Percentiles rank a stretch among this genome's conserved stretches.
These are phyloP conservation scores for Trichosanthes truncata DNA, from an alignment of 306 rosid species.

Conservation along the genomic window DNA sequence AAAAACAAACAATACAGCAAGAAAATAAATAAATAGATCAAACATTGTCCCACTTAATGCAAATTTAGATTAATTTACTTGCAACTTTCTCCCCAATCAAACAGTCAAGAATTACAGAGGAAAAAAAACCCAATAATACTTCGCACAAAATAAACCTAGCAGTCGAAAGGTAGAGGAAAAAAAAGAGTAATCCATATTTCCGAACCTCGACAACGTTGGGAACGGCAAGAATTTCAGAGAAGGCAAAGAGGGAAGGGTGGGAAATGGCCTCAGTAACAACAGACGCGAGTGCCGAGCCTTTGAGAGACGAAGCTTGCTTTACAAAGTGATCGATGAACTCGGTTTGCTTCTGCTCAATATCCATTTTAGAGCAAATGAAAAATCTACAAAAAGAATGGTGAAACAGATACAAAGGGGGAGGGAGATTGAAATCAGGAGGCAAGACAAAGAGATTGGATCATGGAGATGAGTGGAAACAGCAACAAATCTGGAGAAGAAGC, in stretches of 20 bases:
- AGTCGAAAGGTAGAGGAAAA: not conserved
- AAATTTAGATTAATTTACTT: not conserved
- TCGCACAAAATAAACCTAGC: not conserved
- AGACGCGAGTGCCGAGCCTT: conserved; percentile 41
- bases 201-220: conserved; percentile 62
- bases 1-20: not conserved
- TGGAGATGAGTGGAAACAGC: not conserved
- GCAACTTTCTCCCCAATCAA: not conserved
- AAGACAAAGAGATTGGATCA: not conserved
- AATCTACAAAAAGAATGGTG: not conserved
- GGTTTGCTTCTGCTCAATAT: conserved; percentile 74
- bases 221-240: conserved; percentile 79
- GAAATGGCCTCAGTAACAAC: conserved; percentile 65
- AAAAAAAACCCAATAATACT: not conserved
- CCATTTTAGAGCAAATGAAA: conserved; percentile 30
- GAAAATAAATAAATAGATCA: not conserved
- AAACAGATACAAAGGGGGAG: not conserved
- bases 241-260: conserved; percentile 77
- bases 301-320: conserved; percentile 48
- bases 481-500: not conserved
- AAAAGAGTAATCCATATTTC: not conserved
- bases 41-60: not conserved
- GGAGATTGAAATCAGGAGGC: not conserved
- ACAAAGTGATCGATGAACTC: conserved; percentile 74
- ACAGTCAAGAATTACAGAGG: not conserved